Percentiles rank a stretch among this genome's conserved stretches.
Evolutionary conservation across 805 yeast genomes (phyloP).

Genomic region (Barnettozyma botsteinii): DNA sequence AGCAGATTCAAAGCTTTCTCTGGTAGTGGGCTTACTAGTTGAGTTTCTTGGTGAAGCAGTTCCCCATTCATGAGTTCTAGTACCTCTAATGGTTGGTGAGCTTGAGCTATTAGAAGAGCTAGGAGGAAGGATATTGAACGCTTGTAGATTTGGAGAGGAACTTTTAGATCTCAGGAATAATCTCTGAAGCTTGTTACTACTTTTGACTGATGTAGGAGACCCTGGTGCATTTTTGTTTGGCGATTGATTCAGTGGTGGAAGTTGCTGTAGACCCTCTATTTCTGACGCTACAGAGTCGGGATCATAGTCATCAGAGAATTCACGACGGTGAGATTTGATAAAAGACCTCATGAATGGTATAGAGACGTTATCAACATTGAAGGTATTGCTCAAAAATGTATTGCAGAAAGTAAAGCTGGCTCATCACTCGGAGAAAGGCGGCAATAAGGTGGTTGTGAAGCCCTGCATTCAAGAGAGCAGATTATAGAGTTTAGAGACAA

Average conservation of each 20-base stretch:
- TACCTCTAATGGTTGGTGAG: conserved; percentile 38
- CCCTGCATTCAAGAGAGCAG: too few species aligned
- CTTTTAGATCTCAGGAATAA: conserved; percentile 21
- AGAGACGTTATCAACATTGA: too few species aligned
- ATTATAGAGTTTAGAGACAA: too few species aligned
- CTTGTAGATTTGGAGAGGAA: conserved; percentile 13
- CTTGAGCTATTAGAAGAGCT: conserved; percentile 8
- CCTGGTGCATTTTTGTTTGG: conserved; percentile 1
- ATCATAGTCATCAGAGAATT: conserved; percentile 25
- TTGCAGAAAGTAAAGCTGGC: too few species aligned
- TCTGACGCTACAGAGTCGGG: not conserved
- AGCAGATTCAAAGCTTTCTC: conserved; percentile 5
- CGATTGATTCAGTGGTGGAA: not conserved
- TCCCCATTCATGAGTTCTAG: conserved; percentile 48
- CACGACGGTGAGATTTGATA: conserved; percentile 34
- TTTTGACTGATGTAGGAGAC: conserved; percentile 7
- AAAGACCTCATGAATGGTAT: conserved; percentile 35
- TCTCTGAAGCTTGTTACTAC: conserved; percentile 20
- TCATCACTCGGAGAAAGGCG: too few species aligned
- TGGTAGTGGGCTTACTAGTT: not conserved
- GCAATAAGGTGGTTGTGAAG: too few species aligned
- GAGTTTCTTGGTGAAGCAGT: conserved; percentile 8
- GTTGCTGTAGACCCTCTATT: not conserved
- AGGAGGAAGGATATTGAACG: conserved; percentile 19
- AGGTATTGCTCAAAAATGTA: too few species aligned